Conservation (phyloP, 495 filamentous ascomycete genomes). For the Friedmanniomyces simplex region DNA sequence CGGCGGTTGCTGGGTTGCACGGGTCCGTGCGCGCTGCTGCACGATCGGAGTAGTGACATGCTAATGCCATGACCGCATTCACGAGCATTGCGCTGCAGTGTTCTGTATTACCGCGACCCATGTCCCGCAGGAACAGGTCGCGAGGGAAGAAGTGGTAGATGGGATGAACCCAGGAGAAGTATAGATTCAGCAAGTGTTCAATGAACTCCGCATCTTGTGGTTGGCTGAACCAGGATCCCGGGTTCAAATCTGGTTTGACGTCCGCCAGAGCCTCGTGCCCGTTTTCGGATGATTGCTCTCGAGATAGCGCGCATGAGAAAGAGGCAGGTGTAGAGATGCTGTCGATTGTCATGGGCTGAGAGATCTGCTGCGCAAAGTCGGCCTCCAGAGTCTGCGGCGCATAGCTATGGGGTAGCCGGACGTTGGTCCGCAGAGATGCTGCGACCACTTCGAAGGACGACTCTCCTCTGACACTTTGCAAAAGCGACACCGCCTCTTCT, state of each 20-base stretch:
- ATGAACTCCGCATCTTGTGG: conserved; percentile 49
- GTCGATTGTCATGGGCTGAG: conserved; percentile 1
- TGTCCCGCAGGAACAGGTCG: conserved; percentile 60
- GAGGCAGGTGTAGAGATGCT: neutral
- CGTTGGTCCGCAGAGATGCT: conserved; percentile 29
- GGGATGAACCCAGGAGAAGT: conserved; percentile 76
- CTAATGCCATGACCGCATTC: conserved; percentile 62
- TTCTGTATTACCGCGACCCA: conserved; percentile 40
- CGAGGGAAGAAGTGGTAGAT: conserved; percentile 62
- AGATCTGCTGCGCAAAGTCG: conserved; percentile 15
- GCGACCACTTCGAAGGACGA: conserved; percentile 32
- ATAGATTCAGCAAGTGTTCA: conserved; percentile 55
- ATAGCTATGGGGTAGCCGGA: conserved; percentile 19
- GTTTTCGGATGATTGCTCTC: conserved; percentile 8
- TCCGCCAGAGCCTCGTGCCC: neutral
- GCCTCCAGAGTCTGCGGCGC: conserved; percentile 18
- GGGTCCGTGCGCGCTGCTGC: conserved; percentile 51
- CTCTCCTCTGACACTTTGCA: conserved; percentile 34
- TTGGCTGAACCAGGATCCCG: conserved; percentile 46
- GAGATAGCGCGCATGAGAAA: neutral
- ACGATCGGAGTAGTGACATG: conserved; percentile 63
- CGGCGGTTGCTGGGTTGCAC: conserved; percentile 51
- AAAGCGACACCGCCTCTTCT: conserved; percentile 34
- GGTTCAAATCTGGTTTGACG: neutral
- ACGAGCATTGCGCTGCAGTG: conserved; percentile 67